Conservation (phyloP, 2,329 filamentous ascomycete species). For the Epicoccum nigrum region DNA sequence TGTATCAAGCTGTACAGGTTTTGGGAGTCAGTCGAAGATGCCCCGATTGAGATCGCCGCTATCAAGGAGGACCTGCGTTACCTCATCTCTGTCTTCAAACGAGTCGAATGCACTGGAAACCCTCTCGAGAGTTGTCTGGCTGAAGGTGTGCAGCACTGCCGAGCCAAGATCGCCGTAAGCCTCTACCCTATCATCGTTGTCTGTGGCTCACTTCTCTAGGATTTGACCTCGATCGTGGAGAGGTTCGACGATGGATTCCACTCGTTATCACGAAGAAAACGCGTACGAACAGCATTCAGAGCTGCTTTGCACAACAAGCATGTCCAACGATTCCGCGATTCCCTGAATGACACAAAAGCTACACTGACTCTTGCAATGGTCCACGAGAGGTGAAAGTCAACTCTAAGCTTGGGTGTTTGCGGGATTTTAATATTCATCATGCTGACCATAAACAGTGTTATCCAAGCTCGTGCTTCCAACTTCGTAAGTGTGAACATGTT, state of each 20-base stretch:
- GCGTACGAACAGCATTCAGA: slow-evolving; percentile 17
- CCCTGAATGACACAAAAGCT: slow-evolving; percentile 16
- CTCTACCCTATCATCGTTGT: too few relatives aligned
- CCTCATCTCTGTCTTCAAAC: too few relatives aligned
- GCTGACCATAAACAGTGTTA: not conserved
- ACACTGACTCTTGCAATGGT: slow-evolving; percentile 22
- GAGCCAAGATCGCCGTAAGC: too few relatives aligned
- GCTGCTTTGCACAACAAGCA: slow-evolving; percentile 14
- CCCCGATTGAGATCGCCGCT: too few relatives aligned
- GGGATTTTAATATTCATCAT: not conserved
- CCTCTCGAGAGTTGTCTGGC: too few relatives aligned
- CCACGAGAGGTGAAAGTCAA: slow-evolving; percentile 13
- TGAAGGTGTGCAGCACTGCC: too few relatives aligned
- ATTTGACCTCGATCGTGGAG: slow-evolving; percentile 12
- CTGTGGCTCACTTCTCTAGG: not conserved
- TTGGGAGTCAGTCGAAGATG: too few relatives aligned
- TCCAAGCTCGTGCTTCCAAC: not conserved
- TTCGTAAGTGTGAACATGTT: not conserved
- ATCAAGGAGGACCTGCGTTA: too few relatives aligned
- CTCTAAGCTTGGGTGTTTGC: too few relatives aligned
- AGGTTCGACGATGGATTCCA: slow-evolving; percentile 10
- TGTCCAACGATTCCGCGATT: slow-evolving; percentile 18
- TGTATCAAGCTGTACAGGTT: too few relatives aligned
- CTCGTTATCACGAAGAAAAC: slow-evolving; percentile 12
- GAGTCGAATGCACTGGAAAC: too few relatives aligned